Evolutionary conservation across 164 flowering plant species (phyloP), one percentile per base, ranked within the genome.

Genomic region (Macadamia tetraphylla): DNA sequence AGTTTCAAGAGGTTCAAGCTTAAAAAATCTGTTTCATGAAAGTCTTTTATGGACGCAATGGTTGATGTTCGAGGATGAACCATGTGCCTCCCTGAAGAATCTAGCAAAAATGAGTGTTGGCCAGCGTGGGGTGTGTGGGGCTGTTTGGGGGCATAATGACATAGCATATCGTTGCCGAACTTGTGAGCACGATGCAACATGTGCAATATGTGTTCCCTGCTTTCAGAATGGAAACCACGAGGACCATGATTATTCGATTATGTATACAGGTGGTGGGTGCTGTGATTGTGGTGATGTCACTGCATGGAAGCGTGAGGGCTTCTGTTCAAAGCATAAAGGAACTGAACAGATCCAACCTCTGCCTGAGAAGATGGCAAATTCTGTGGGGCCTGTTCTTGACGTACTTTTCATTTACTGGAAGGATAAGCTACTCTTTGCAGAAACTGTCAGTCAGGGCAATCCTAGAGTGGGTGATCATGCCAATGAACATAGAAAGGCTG

Each of bases 271-370:
- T 17, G 93, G 98, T 64, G 99, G 99, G 61, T 95, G 99, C 66
- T 95, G 99, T 79, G 99, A 95, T 73, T 95, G 99, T 77, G 99
- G 99, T 49, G 99, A 95, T 81, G 87, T 74, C 59, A 92, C 95
- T 43, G 99, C 99, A 29, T 95, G 97, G 97, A 95, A 92, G 74
- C 88, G 88, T 1, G 89, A 88, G 70, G 98, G 99, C 7, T 95
- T 95, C 73, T 95, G 99, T 82, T 88, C 96, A 30, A 87, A 80
- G 70, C 99, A 95, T 75, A 88, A 81, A 78, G 98, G 99, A 61
- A 86, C 91, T 13, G 97, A 88, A 66, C 87, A 91, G 80, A 88
- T 95, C 65, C 86, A 80, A 64, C 93, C 96, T 29, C 95, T 95
- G 46, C 83, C 88, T 0, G 86, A 84, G 67, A 81, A 85, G 57